phyloP scores from a whole-genome alignment of 2,329 filamentous ascomycete species.

The Colletotrichum magnum region DNA sequence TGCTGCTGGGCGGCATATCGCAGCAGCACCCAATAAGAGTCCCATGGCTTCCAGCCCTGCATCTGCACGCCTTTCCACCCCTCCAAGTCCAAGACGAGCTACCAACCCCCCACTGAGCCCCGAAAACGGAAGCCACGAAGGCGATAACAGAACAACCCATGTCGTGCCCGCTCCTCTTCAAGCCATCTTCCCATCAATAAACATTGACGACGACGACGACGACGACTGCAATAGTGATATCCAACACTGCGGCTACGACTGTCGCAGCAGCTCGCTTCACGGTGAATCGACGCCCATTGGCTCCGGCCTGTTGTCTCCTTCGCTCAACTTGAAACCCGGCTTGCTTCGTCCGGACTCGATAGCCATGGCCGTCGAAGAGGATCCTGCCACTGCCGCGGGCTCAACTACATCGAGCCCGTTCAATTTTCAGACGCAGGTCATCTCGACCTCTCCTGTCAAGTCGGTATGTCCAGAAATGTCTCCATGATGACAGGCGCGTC shows the following conservation, averaged over 20 bases:
- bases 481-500: slow-evolving; percentile 11
- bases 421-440: slow-evolving; percentile 91
- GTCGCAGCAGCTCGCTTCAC: background rate
- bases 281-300: slow-evolving; percentile 41
- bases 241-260: background rate
- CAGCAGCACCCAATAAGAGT: slow-evolving; percentile 26
- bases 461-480: slow-evolving; percentile 68
- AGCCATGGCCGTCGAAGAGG: slow-evolving; percentile 53
- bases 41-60: slow-evolving; percentile 70
- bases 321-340: slow-evolving; percentile 10
- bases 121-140: slow-evolving; percentile 36
- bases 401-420: slow-evolving; percentile 76
- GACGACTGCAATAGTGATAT: slow-evolving; percentile 6
- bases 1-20: slow-evolving; percentile 12
- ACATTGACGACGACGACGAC: slow-evolving; percentile 15
- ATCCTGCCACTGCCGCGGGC: slow-evolving; percentile 41
- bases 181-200: slow-evolving; percentile 29
- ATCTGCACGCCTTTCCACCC: slow-evolving; percentile 52
- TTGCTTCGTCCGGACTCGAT: slow-evolving; percentile 45
- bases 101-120: slow-evolving; percentile 71
- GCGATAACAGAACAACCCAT: slow-evolving; percentile 32
- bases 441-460: slow-evolving; percentile 82
- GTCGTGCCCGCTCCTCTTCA: slow-evolving; percentile 17
- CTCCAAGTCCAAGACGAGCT: slow-evolving; percentile 64
- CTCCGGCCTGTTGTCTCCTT: slow-evolving; percentile 35